These are phyloP conservation scores for Talaromyces pinophilus DNA, from an alignment of 2,329 filamentous ascomycete species.

Conservation along the genomic window DNA sequence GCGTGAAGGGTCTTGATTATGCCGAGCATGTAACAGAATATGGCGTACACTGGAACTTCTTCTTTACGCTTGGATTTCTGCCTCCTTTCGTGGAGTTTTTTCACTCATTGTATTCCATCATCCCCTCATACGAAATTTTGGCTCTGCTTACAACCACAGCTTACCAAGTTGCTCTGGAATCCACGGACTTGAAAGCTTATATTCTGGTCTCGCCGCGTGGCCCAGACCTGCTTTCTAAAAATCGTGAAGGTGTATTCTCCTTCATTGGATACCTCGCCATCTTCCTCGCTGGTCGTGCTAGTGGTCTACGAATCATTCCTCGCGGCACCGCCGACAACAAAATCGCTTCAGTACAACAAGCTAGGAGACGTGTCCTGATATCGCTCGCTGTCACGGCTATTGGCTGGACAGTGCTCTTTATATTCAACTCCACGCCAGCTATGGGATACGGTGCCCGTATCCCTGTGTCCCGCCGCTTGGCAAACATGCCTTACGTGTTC, in stretches of 20 bases:
- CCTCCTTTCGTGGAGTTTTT: constrained; percentile 86
- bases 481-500: constrained; percentile 89
- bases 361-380: constrained; percentile 60
- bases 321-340: constrained; percentile 52
- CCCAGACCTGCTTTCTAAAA: constrained; percentile 77
- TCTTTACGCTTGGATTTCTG: constrained; percentile 88
- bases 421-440: constrained; percentile 65
- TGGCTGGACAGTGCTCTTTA: constrained; percentile 71
- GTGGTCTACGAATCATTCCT: constrained; percentile 77
- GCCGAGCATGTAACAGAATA: constrained; percentile 97
- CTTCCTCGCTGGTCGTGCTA: constrained; percentile 84
- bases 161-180: constrained; percentile 77
- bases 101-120: constrained; percentile 66
- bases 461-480: constrained; percentile 80
- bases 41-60: constrained; percentile 99
- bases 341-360: constrained; percentile 41
- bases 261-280: constrained; percentile 93
- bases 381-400: constrained; percentile 65
- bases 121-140: constrained; percentile 76
- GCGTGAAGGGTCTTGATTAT: constrained; percentile 92
- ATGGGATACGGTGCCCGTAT: constrained; percentile 67
- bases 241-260: constrained; percentile 93
- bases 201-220: constrained; percentile 77
- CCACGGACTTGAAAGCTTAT: constrained; percentile 75
- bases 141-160: constrained; percentile 66